phyloP scores from a whole-genome alignment of 768 basidiomycete genomes.

The Macrocybe gigantea region DNA sequence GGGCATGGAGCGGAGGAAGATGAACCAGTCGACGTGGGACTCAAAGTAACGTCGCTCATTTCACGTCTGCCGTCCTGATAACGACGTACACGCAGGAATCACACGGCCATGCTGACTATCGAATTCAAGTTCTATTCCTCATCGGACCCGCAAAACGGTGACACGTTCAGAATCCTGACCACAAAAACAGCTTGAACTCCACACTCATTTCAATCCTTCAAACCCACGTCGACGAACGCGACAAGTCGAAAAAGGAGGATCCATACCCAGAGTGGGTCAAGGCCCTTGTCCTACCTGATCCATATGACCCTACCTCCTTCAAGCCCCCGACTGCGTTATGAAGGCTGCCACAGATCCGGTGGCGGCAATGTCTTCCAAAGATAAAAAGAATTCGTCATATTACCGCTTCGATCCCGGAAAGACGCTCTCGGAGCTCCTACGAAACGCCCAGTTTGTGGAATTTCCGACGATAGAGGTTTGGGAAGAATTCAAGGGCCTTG shows the following conservation, averaged over 20 bases:
- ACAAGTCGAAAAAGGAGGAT: conserved; percentile 36
- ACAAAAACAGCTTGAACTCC: conserved; percentile 49
- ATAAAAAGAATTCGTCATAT: conserved; percentile 32
- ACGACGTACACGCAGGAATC: conserved; percentile 41
- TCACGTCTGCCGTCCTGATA: conserved; percentile 4
- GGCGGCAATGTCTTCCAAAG: conserved; percentile 9
- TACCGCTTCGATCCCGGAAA: conserved; percentile 50
- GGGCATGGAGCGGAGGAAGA: conserved; percentile 75
- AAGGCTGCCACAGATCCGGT: conserved; percentile 35
- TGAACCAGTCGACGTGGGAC: conserved; percentile 84
- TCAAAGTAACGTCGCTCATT: conserved; percentile 50
- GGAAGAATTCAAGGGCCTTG: conserved; percentile 57
- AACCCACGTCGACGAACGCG: conserved; percentile 35
- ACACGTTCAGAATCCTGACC: conserved; percentile 53
- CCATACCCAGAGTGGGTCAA: conserved; percentile 50
- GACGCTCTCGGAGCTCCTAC: conserved; percentile 43
- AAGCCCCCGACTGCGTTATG: conserved; percentile 58
- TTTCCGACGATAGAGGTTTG: conserved; percentile 80
- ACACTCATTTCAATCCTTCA: conserved; percentile 48
- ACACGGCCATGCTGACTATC: conserved; percentile 62
- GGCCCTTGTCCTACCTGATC: conserved; percentile 43
- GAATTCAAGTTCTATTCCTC: conserved; percentile 64
- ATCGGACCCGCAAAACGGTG: conserved; percentile 21
- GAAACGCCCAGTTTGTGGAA: conserved; percentile 68
- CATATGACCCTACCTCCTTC: conserved; percentile 53